These are phyloP conservation scores for Backusella macrospora DNA, from an alignment of 192 early-diverging fungal species.

Conservation along the genomic window DNA sequence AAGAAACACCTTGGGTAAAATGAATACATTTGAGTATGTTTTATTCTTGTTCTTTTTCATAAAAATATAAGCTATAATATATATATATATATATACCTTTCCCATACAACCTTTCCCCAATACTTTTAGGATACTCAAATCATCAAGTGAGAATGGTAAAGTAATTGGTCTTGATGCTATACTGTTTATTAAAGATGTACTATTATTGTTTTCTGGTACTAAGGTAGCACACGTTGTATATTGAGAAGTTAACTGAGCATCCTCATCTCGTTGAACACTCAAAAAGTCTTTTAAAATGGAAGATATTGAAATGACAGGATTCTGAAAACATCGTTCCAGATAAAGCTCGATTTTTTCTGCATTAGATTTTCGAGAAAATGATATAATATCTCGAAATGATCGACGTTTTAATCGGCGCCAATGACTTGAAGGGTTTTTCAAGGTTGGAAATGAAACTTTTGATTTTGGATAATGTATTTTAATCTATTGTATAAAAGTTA, in stretches of 20 bases:
- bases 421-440: slow-evolving; percentile 25
- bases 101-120: slow-evolving; percentile 85
- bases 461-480: slow-evolving; percentile 36
- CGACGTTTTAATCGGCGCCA: slow-evolving; percentile 25
- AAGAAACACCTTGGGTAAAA: slow-evolving; percentile 26
- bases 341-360: slow-evolving; percentile 56
- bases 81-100: slow-evolving; percentile 64
- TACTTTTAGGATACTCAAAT: slow-evolving; percentile 74
- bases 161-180: background rate
- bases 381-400: slow-evolving; percentile 24
- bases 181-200: background rate
- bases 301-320: slow-evolving; percentile 45
- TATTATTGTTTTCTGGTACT: background rate
- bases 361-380: slow-evolving; percentile 41
- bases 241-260: slow-evolving; percentile 28
- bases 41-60: background rate
- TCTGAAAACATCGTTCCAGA: slow-evolving; percentile 43
- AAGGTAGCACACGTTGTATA: slow-evolving; percentile 1
- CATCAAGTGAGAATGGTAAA: slow-evolving; percentile 25
- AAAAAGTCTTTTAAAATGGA: slow-evolving; percentile 51
- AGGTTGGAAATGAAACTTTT: slow-evolving; percentile 32
- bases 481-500: slow-evolving; percentile 16
- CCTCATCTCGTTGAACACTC: slow-evolving; percentile 51
- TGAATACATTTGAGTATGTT: background rate
- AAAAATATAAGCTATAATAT: background rate